phyloP scores from a whole-genome alignment of 2,329 filamentous ascomycete species.

The Monilinia fructicola region DNA sequence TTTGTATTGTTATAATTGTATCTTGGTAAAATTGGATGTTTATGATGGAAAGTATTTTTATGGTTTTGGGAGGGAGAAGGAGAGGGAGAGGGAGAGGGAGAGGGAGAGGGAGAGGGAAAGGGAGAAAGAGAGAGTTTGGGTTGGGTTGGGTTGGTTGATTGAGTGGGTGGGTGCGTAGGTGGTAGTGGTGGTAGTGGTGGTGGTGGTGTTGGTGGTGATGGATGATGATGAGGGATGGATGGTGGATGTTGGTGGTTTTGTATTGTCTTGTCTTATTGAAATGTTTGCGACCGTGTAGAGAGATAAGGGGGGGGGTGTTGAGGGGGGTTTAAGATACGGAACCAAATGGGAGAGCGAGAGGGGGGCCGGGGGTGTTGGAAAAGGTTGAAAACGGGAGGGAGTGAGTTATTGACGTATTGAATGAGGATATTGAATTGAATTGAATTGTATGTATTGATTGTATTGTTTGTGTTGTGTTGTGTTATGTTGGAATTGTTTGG shows the following conservation, averaged over 20 bases:
- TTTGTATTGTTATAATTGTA: background rate
- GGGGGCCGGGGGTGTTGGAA: background rate
- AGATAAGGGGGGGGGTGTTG: background rate
- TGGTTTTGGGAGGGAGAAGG: no score
- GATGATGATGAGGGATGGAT: no score
- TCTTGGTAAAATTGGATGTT: background rate
- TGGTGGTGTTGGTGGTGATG: background rate
- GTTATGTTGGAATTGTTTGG: no score
- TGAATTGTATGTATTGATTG: background rate
- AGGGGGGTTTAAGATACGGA: background rate
- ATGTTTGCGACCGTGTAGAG: conserved; percentile 11
- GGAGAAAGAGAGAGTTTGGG: no score
- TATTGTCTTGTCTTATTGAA: background rate
- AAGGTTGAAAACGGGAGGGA: no score
- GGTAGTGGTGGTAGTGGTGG: background rate
- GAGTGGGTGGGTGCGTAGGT: background rate
- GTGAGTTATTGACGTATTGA: background rate
- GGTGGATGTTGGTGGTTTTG: no score
- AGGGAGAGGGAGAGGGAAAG: no score
- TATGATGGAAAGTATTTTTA: background rate
- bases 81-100: no score
- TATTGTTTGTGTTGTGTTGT: no score
- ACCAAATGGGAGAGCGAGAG: background rate
- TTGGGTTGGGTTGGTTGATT: background rate
- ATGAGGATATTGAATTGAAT: no score